Conservation (phyloP, 495 filamentous ascomycete species). For the Xylaria longipes region DNA sequence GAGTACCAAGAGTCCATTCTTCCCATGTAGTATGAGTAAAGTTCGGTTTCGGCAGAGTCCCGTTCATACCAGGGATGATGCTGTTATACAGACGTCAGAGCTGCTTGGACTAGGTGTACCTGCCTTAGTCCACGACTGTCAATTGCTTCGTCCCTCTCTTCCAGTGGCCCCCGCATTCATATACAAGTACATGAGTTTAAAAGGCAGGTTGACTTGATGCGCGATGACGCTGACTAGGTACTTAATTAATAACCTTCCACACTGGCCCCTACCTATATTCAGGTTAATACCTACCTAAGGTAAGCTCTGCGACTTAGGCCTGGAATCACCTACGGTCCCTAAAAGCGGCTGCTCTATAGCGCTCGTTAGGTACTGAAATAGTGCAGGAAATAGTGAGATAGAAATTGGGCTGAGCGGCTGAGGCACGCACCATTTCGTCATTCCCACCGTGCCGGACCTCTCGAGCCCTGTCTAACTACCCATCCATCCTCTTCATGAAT, state of each 20-base stretch:
- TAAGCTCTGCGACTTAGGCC: background rate
- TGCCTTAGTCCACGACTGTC: background rate
- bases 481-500: conserved; percentile 11
- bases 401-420: background rate
- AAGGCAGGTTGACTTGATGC: background rate
- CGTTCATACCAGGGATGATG: background rate
- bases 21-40: background rate
- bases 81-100: background rate
- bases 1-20: background rate
- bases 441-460: background rate
- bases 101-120: background rate
- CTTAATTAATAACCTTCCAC: background rate
- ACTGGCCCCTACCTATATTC: background rate
- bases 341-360: background rate
- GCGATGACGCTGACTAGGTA: background rate
- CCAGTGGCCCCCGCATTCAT: background rate
- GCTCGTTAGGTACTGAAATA: background rate
- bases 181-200: background rate
- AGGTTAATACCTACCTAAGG: background rate
- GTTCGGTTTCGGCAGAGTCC: background rate
- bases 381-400: background rate
- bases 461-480: background rate
- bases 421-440: conserved; percentile 22
- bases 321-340: background rate
- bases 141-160: background rate